These are phyloP conservation scores for Thyridium curvatum DNA, from an alignment of 2,329 filamentous ascomycete genomes.

Conservation along the genomic window DNA sequence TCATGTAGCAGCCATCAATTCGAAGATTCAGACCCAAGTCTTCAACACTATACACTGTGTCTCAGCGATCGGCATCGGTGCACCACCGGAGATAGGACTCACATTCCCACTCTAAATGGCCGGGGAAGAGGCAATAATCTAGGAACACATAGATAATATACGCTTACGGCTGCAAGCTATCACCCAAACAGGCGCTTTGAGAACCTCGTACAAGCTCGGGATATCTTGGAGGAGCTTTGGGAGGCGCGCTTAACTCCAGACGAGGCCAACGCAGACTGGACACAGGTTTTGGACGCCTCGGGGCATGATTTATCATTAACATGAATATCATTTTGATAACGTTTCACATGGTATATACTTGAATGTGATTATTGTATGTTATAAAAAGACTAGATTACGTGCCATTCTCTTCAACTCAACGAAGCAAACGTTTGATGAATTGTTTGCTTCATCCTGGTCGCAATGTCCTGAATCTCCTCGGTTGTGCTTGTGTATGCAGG, in stretches of 20 bases:
- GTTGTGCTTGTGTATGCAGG: conserved; percentile 45
- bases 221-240: conserved; percentile 8
- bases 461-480: conserved; percentile 39
- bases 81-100: not conserved
- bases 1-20: too few species aligned
- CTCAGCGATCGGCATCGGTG: not conserved
- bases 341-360: too few species aligned
- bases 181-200: not conserved
- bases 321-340: too few species aligned
- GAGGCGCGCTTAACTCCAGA: not conserved
- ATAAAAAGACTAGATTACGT: too few species aligned
- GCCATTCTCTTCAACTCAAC: too few species aligned
- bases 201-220: not conserved
- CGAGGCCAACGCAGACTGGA: not conserved
- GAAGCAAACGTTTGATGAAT: too few species aligned
- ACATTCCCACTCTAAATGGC: conserved; percentile 1
- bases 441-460: conserved; percentile 1
- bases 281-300: conserved; percentile 1
- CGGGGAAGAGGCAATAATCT: not conserved
- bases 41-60: not conserved
- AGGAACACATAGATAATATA: not conserved
- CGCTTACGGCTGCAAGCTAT: not conserved
- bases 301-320: too few species aligned
- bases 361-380: too few species aligned
- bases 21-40: too few species aligned